Evolutionary conservation across 2,329 filamentous ascomycete species (phyloP).

Genomic region (Coniella lustricola): DNA sequence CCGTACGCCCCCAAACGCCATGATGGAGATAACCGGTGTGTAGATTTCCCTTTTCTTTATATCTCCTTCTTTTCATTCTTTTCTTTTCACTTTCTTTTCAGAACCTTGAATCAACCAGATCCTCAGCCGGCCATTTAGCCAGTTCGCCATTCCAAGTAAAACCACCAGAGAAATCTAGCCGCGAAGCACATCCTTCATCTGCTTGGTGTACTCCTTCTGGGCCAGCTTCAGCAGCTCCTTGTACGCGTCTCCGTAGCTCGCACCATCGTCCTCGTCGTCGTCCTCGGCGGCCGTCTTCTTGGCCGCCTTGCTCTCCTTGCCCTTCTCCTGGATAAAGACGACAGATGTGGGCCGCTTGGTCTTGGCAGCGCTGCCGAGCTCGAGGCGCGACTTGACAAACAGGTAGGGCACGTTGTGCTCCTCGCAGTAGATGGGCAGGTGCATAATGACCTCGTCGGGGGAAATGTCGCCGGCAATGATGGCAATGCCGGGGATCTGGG

Average conservation of each 20-base stretch:
- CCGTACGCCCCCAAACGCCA: conserved; percentile 16
- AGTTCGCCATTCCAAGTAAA: not conserved
- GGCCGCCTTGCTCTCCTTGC: conserved; percentile 37
- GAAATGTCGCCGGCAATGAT: conserved; percentile 96
- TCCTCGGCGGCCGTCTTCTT: conserved; percentile 36
- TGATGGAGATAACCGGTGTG: not conserved
- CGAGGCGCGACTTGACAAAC: conserved; percentile 85
- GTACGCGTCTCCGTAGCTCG: conserved; percentile 58
- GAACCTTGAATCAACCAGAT: not conserved
- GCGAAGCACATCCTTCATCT: conserved; percentile 29
- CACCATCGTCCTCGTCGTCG: conserved; percentile 42
- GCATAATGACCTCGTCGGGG: conserved; percentile 96
- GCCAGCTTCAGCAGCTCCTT: conserved; percentile 58
- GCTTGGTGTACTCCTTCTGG: conserved; percentile 57
- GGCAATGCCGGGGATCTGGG: conserved; percentile 62
- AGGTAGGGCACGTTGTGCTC: conserved; percentile 97
- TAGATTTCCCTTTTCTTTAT: not conserved
- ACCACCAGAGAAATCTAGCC: not conserved
- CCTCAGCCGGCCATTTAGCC: not conserved
- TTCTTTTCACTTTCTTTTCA: not conserved
- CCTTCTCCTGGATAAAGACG: conserved; percentile 72
- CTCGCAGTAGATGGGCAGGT: conserved; percentile 96
- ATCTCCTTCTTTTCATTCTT: not conserved
- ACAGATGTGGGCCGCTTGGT: conserved; percentile 97
- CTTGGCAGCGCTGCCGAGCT: conserved; percentile 85